Conservation (phyloP, 2,329 filamentous ascomycete species). For the Colletotrichum lentis region DNA sequence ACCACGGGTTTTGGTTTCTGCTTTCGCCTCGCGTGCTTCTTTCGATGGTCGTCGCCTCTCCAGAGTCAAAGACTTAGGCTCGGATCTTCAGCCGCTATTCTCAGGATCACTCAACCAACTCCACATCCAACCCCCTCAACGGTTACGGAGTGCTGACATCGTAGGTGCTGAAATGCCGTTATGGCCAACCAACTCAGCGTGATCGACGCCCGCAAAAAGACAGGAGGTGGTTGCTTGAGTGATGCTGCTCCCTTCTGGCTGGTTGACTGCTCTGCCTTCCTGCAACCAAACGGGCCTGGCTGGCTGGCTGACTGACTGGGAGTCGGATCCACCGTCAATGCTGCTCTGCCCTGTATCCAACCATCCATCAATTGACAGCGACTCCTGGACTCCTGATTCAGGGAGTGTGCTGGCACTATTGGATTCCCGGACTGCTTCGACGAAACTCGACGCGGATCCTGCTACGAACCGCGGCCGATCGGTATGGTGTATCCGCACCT, state of each 20-base stretch:
- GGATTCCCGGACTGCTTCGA: slow-evolving; percentile 18
- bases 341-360: slow-evolving; percentile 4
- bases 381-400: slow-evolving; percentile 1
- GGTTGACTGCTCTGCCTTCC: slow-evolving; percentile 13
- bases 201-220: slow-evolving; percentile 20
- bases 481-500: too few relatives aligned
- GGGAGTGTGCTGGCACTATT: slow-evolving; percentile 27
- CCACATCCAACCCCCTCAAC: slow-evolving; percentile 1
- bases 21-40: background rate
- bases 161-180: background rate
- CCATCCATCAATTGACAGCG: slow-evolving; percentile 13
- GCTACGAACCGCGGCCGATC: slow-evolving; percentile 31
- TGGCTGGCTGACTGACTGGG: slow-evolving; percentile 14
- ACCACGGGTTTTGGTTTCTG: background rate
- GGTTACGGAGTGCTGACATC: slow-evolving; percentile 9
- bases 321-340: slow-evolving; percentile 7
- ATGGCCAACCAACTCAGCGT: slow-evolving; percentile 8
- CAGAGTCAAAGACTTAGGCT: background rate
- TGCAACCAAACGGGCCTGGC: slow-evolving; percentile 19
- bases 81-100: slow-evolving; percentile 17
- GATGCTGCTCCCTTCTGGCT: slow-evolving; percentile 5
- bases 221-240: background rate
- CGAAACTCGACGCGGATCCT: slow-evolving; percentile 32
- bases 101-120: slow-evolving; percentile 4
- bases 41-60: slow-evolving; percentile 9